A percentile compares a stretch with the other conserved stretches of the same genome.
Conservation (phyloP, 441 rosid species). For the Kokia cookei region DNA sequence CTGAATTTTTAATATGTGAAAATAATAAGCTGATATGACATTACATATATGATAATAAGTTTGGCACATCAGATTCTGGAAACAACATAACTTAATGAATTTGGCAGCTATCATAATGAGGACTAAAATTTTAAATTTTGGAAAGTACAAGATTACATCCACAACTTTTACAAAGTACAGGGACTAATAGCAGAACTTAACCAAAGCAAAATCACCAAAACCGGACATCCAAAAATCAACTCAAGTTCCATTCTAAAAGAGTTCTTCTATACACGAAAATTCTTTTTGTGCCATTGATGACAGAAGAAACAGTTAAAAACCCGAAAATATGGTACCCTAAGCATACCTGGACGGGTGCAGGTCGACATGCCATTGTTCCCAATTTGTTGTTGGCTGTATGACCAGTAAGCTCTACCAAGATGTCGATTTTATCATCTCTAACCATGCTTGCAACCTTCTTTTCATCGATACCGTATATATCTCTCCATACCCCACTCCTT, state of each 20-base stretch:
- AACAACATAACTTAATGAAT: no score
- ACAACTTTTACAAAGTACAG: no score
- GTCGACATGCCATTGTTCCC: slow-evolving; percentile 96
- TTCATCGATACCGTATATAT: slow-evolving; percentile 88
- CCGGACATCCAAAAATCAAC: background rate
- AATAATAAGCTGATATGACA: no score
- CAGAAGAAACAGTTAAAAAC: background rate
- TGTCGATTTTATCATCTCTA: slow-evolving; percentile 86
- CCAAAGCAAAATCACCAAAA: background rate
- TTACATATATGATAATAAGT: no score
- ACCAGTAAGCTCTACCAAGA: slow-evolving; percentile 98
- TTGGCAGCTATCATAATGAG: no score
- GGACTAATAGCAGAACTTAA: no score
- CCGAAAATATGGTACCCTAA: background rate
- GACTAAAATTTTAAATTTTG: no score
- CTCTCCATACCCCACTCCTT: slow-evolving; percentile 92
- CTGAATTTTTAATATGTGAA: no score
- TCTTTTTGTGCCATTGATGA: background rate
- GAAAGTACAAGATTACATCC: no score
- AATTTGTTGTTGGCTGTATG: slow-evolving; percentile 98
- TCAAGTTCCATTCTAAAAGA: background rate
- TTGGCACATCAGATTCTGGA: no score
- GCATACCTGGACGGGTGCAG: slow-evolving; percentile 91
- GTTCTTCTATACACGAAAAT: background rate
- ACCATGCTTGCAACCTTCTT: slow-evolving; percentile 90